These are phyloP conservation scores for Trichoderma brevicompactum DNA, from an alignment of 2,329 filamentous ascomycete genomes.

Conservation along the genomic window DNA sequence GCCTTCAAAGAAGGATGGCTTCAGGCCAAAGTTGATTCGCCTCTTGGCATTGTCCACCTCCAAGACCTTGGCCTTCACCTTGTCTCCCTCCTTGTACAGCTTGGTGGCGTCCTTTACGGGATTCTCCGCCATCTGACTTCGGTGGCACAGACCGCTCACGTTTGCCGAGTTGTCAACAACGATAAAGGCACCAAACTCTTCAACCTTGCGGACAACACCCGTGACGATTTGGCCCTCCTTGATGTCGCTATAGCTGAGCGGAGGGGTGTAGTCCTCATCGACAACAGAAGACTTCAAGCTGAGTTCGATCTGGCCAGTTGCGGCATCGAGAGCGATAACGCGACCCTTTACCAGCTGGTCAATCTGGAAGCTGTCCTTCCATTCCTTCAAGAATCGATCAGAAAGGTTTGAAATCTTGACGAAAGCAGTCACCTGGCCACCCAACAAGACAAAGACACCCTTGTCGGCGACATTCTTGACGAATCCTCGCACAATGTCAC, in stretches of 20 bases:
- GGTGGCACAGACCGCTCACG: constrained; percentile 90
- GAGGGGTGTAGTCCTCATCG: constrained; percentile 76
- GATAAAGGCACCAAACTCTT: constrained; percentile 94
- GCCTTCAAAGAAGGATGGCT: constrained; percentile 84
- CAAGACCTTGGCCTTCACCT: constrained; percentile 89
- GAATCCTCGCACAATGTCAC: constrained; percentile 86
- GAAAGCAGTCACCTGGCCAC: constrained; percentile 78
- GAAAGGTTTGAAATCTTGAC: constrained; percentile 88
- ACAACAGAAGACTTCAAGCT: constrained; percentile 85
- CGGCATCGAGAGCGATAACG: constrained; percentile 71
- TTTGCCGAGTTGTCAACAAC: constrained; percentile 85
- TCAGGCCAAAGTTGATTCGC: constrained; percentile 86
- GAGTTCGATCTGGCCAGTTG: constrained; percentile 76
- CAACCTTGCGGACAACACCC: constrained; percentile 89
- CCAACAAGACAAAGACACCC: constrained; percentile 84
- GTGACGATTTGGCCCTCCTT: constrained; percentile 80
- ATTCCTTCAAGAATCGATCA: constrained; percentile 90
- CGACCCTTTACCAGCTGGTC: constrained; percentile 92
- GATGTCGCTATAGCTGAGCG: constrained; percentile 75
- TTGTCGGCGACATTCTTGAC: constrained; percentile 88
- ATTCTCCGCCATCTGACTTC: constrained; percentile 87
- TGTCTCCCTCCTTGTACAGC: constrained; percentile 86
- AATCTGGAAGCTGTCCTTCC: constrained; percentile 86
- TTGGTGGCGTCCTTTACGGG: constrained; percentile 82
- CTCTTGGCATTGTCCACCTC: constrained; percentile 75